Evolutionary conservation across 2,329 filamentous ascomycete genomes (phyloP).

Genomic region (Ustulina deusta): DNA sequence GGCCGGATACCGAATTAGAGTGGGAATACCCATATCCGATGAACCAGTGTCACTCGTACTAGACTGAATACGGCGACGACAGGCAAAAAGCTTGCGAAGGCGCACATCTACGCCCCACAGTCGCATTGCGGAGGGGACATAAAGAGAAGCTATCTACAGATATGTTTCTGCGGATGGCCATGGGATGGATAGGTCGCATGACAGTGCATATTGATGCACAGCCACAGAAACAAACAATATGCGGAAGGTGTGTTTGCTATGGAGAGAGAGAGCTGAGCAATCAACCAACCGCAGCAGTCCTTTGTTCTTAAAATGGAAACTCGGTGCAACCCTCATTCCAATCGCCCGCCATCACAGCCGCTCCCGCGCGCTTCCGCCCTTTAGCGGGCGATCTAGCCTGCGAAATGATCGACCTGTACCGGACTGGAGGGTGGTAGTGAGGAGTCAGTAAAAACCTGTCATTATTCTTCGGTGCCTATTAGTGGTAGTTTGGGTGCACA

Average conservation of each 20-base stretch:
- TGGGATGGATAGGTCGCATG: background rate
- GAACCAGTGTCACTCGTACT: constrained; percentile 9
- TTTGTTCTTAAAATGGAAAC: constrained; percentile 37
- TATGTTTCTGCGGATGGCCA: background rate
- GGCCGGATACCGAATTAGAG: constrained; percentile 13
- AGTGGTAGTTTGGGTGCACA: background rate
- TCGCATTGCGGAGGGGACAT: background rate
- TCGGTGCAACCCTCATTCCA: constrained; percentile 13
- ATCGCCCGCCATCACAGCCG: background rate
- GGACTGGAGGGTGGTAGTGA: background rate
- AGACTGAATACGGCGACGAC: background rate
- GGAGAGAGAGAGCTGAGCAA: constrained; percentile 2
- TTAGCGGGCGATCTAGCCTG: background rate
- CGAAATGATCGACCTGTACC: background rate
- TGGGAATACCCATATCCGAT: constrained; percentile 27
- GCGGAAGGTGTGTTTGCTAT: background rate
- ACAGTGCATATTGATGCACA: constrained; percentile 15
- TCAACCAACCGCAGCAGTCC: constrained; percentile 19
- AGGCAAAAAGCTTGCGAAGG: background rate
- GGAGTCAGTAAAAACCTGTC: background rate
- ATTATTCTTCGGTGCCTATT: background rate
- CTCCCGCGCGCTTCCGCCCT: constrained; percentile 31
- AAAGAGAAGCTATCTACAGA: background rate
- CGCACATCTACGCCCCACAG: background rate
- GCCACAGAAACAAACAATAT: constrained; percentile 24